These are phyloP conservation scores for Dorcoceras hygrometricum DNA, from an alignment of 257 asterid species.

Conservation along the genomic window DNA sequence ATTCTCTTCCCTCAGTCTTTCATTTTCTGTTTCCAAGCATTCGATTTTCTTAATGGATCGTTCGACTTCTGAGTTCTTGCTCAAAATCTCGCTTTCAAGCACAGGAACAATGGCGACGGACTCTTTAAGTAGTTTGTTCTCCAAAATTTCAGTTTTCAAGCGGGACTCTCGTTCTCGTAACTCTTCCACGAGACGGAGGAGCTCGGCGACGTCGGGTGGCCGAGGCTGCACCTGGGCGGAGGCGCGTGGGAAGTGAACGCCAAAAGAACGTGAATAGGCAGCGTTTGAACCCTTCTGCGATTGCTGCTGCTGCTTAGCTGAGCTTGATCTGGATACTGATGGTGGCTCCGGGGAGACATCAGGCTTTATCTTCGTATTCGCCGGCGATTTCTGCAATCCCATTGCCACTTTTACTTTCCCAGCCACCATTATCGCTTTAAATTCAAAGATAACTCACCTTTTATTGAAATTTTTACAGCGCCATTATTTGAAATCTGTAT, in stretches of 20 bases:
- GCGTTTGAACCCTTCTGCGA: slow-evolving; percentile 38
- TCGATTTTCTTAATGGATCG: slow-evolving; percentile 50
- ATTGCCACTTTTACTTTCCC: slow-evolving; percentile 73
- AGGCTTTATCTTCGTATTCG: slow-evolving; percentile 38
- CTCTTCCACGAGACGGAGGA: slow-evolving; percentile 57
- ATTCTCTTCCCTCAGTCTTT: slow-evolving; percentile 56
- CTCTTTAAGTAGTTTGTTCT: slow-evolving; percentile 58
- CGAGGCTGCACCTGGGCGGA: slow-evolving; percentile 95
- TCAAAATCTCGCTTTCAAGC: slow-evolving; percentile 55
- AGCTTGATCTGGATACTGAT: slow-evolving; percentile 34
- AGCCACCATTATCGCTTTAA: slow-evolving; percentile 55
- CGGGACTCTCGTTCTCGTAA: slow-evolving; percentile 67
- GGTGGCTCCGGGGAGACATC: slow-evolving; percentile 48
- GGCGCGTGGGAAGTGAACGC: slow-evolving; percentile 75
- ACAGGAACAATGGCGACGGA: slow-evolving; percentile 69
- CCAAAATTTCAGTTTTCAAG: slow-evolving; percentile 68
- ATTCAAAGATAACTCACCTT: background rate
- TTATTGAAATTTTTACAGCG: slow-evolving; percentile 8
- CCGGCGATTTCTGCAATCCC: slow-evolving; percentile 72
- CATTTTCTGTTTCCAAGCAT: slow-evolving; percentile 72
- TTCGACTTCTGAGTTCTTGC: slow-evolving; percentile 50
- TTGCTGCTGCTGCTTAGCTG: slow-evolving; percentile 35
- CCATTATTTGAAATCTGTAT: slow-evolving; percentile 25
- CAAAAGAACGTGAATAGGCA: slow-evolving; percentile 63
- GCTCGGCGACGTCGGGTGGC: slow-evolving; percentile 81